Percentiles rank a stretch among this genome's conserved stretches.
Evolutionary conservation across 2,329 filamentous ascomycete genomes (phyloP).

Genomic region (Fusarium sp.): DNA sequence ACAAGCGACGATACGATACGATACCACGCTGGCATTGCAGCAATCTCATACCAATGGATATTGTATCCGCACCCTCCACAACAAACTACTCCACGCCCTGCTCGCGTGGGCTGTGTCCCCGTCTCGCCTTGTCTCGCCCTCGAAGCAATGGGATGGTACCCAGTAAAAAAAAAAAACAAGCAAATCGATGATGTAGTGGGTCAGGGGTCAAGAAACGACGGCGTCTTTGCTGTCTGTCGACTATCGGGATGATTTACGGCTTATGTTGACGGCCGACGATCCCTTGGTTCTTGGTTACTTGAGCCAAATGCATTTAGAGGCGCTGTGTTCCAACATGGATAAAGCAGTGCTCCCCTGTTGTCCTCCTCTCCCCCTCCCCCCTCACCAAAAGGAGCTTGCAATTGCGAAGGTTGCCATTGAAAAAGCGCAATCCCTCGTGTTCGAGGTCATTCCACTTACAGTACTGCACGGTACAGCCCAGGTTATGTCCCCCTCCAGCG

Average conservation of each 20-base stretch:
- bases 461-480: constrained; percentile 12
- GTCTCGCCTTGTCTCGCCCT: not conserved
- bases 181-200: constrained; percentile 41
- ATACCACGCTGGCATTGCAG: not conserved
- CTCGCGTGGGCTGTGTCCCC: constrained; percentile 12
- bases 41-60: not conserved
- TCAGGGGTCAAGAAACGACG: constrained; percentile 38
- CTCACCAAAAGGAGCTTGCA: constrained; percentile 1
- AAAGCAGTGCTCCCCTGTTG: not conserved
- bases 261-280: constrained; percentile 7
- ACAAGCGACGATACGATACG: not conserved
- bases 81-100: not conserved
- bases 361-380: not conserved
- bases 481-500: constrained; percentile 39
- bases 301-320: constrained; percentile 20
- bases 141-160: not conserved
- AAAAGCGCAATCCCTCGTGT: constrained; percentile 2
- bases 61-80: not conserved
- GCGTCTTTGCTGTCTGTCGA: constrained; percentile 26
- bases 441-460: not conserved
- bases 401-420: constrained; percentile 9
- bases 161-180: not conserved
- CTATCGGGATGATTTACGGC: constrained; percentile 26
- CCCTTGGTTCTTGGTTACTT: not conserved
- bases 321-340: not conserved